These are phyloP conservation scores for Starmera stellimalicola DNA, from an alignment of 1,139 yeast genomes.

Conservation along the genomic window DNA sequence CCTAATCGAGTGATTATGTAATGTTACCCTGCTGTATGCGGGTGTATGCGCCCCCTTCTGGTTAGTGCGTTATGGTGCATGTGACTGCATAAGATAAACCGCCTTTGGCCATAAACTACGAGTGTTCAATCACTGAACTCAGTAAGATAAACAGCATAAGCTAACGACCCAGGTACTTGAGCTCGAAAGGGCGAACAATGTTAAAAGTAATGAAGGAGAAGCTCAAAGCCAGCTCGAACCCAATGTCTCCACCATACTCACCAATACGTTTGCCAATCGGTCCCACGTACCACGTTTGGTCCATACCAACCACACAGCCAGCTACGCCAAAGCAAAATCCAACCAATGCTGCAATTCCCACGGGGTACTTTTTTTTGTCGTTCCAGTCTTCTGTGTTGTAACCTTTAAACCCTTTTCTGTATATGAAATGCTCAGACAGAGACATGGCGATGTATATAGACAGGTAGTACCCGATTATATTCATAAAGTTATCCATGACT, in stretches of 20 bases:
- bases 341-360: conserved; percentile 67
- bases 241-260: conserved; percentile 67
- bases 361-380: conserved; percentile 49
- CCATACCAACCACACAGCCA: conserved; percentile 82
- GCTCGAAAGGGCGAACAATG: conserved; percentile 57
- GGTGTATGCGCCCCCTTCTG: too few relatives aligned
- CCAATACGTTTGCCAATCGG: conserved; percentile 46
- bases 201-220: conserved; percentile 64
- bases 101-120: too few relatives aligned
- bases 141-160: too few relatives aligned
- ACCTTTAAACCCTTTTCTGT: conserved; percentile 49
- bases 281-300: conserved; percentile 77
- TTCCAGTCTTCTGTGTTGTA: conserved; percentile 59
- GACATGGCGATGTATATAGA: conserved; percentile 73
- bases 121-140: too few relatives aligned
- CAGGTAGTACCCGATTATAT: conserved; percentile 82
- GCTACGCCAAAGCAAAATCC: conserved; percentile 80
- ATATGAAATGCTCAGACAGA: conserved; percentile 71
- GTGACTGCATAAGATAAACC: too few relatives aligned
- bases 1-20: too few relatives aligned
- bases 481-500: conserved; percentile 82
- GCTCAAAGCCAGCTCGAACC: conserved; percentile 67
- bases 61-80: too few relatives aligned
- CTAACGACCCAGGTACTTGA: conserved; percentile 46
- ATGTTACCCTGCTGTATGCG: too few relatives aligned